Percentiles rank a stretch among this genome's conserved stretches.
Evolutionary conservation across 2,329 filamentous ascomycete genomes (phyloP).

Genomic region (Botrytis galanthina): DNA sequence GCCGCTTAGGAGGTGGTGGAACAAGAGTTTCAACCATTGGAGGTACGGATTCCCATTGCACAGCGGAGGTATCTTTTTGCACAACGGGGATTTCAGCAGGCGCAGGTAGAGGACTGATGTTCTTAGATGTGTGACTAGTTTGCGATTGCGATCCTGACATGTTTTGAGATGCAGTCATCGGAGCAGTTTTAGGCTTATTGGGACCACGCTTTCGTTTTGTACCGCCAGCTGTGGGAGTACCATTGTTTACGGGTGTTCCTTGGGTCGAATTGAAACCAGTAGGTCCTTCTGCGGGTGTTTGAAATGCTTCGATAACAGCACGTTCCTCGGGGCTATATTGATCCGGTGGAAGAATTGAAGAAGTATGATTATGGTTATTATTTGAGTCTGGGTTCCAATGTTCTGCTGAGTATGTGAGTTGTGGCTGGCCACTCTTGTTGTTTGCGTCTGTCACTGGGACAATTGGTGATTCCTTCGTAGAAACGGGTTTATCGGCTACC

Average conservation of each 20-base stretch:
- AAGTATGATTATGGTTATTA: constrained; percentile 21
- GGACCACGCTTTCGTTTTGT: constrained; percentile 34
- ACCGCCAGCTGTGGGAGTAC: constrained; percentile 24
- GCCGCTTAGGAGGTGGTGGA: constrained; percentile 43
- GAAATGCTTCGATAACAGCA: constrained; percentile 38
- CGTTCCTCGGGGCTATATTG: constrained; percentile 38
- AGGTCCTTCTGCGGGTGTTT: constrained; percentile 23
- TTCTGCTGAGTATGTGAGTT: constrained; percentile 28
- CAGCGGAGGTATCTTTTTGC: constrained; percentile 27
- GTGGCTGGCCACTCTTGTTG: constrained; percentile 28
- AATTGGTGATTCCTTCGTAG: constrained; percentile 22
- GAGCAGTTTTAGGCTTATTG: constrained; percentile 31
- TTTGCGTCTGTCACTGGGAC: constrained; percentile 37
- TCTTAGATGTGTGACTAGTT: constrained; percentile 14
- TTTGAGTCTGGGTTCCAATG: constrained; percentile 30
- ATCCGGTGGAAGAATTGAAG: constrained; percentile 25
- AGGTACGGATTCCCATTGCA: constrained; percentile 33
- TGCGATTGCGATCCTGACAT: constrained; percentile 20
- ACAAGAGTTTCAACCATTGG: constrained; percentile 28
- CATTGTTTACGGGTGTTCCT: constrained; percentile 27
- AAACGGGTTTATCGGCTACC: constrained; percentile 21
- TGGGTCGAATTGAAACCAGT: constrained; percentile 27
- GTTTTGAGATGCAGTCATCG: constrained; percentile 22
- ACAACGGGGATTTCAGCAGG: constrained; percentile 25
- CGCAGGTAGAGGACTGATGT: constrained; percentile 20